Base-by-base conservation (phyloP, 148 eudicot genomes). In the Rhododendron griersonianum region DNA sequence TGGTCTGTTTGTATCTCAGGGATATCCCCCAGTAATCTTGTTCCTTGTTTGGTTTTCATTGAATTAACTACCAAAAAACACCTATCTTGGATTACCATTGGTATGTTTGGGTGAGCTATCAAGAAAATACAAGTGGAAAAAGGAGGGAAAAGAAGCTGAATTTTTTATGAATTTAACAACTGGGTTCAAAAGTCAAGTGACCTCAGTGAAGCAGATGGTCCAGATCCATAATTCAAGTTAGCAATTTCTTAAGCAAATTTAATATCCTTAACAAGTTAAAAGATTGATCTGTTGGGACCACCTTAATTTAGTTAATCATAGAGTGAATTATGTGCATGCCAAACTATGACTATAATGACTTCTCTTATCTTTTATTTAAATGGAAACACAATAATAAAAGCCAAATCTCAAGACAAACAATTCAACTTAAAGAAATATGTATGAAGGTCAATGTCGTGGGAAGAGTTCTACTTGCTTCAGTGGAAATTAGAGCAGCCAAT, bases 261-360 rank as follows among this genome's bases (percentile, higher is more conserved):
- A 3, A 50, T 41, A 50, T 73, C 44, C 28, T n/a, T 10, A 81
- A 39, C 30, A 65, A 41, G 53, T 41, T 57, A 23, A 73, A 81
- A 53, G 30, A 13, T 44, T 74, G 67, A 86, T 78, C 63, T 39
- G 82, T 16, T 53, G 82, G 76, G 75, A 83, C 76, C 61, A 86
- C 85, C 67, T 14, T 41, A 53, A 51, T 51, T 51, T 73, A 10
- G 18, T 44, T 55, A 83, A 33, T 74, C 75, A 74, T 28, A 18
- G 50, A 81, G 84, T 81, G 84, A 87, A 83, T 55, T 45, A 83
- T 61, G 61, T 81, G 86, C 65, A 87, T 83, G 82, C 76, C 63
- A 67, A 83, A 76, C 82, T 35, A 63, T 83, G 81, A 44, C 51
- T 23, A 67, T 81, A 25, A 67, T 50, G 37, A 55, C 13, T 48